Base-by-base conservation (phyloP, 305 asterid genomes). In the Plantago rigida region DNA sequence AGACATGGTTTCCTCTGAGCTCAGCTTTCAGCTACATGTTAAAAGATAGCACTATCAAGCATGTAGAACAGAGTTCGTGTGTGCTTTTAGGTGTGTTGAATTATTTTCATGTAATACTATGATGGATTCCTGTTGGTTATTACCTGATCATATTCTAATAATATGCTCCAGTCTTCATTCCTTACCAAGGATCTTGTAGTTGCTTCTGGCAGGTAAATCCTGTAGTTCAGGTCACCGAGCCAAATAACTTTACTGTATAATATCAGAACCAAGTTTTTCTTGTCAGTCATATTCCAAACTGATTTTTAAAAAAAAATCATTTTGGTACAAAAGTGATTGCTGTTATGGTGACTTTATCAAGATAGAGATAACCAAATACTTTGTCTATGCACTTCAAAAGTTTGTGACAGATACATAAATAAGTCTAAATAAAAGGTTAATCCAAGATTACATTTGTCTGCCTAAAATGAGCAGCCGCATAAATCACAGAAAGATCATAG, bases 221-320 rank as follows among this genome's bases (percentile, higher is more conserved):
- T 78, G 80, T 84, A 82, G 72, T 84, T 84, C 75, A 84, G 63
- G 77, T 82, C 88, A 5, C 92, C 92, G 8, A 84, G 79, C 92
- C 92, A 82, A 69, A 82, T 75, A 62, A 79, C 88, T 68, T 76
- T 68, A 68, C 92, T 82, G 78, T 61, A 65, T 55, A 51, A 64
- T 13, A 62, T 61, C 48, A 36, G 47, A 72, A 56, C 71, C 13
- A 26, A 48, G 28, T 34, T 55, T 46, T 36, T 60, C 65, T 64
- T 47, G 73, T 76, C 15, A 51, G 56, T 9, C 0, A 24, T 22
- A 6, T 10, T 41, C 46, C 13, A 41, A 9, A 41, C 46, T 41
- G 13, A 41, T 1, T 2, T 2, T 41, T 17, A 17, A 17, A 22
- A 22, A 22, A 22, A 51, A 19, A 0, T 22, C 56, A 51, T 51